Evolutionary conservation across 352 stramenopile species (phyloP).

Genomic region (Pythium periplocum): DNA sequence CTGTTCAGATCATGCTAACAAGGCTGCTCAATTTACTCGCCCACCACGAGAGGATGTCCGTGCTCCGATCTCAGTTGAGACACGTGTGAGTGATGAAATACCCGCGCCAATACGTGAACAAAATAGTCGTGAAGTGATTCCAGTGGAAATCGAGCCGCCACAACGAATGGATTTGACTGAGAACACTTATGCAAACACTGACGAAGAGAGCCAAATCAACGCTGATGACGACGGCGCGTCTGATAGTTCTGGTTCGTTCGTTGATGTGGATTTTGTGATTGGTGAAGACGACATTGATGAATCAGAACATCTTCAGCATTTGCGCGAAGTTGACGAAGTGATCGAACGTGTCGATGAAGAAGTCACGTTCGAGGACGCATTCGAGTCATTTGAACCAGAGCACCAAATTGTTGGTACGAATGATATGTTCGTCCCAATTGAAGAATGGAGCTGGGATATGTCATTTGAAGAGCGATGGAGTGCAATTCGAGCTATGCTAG

Average conservation of each 20-base stretch:
- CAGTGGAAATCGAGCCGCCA: no score
- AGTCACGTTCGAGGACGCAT: conserved; percentile 15
- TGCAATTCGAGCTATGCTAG: conserved; percentile 25
- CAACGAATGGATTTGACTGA: no score
- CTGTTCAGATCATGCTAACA: conserved; percentile 31
- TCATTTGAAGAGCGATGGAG: conserved; percentile 51
- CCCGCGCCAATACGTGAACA: no score
- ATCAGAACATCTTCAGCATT: conserved; percentile 76
- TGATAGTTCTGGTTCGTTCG: conserved; percentile 26
- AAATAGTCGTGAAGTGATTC: no score
- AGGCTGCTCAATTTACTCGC: background rate
- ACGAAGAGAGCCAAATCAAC: conserved; percentile 2
- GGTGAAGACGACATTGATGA: conserved; percentile 70
- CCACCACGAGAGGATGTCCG: no score
- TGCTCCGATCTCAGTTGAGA: no score
- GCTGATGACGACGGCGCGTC: conserved; percentile 11
- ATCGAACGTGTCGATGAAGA: conserved; percentile 31
- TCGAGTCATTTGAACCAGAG: background rate
- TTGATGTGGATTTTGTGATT: conserved; percentile 26
- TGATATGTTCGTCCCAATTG: conserved; percentile 5
- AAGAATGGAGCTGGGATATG: conserved; percentile 75
- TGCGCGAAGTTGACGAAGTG: conserved; percentile 75
- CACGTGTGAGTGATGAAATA: no score
- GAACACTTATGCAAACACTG: background rate
- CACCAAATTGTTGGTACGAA: background rate